Evolutionary conservation across 202 grass and related monocot genomes (phyloP).

Genomic region (Zoysia matrella): DNA sequence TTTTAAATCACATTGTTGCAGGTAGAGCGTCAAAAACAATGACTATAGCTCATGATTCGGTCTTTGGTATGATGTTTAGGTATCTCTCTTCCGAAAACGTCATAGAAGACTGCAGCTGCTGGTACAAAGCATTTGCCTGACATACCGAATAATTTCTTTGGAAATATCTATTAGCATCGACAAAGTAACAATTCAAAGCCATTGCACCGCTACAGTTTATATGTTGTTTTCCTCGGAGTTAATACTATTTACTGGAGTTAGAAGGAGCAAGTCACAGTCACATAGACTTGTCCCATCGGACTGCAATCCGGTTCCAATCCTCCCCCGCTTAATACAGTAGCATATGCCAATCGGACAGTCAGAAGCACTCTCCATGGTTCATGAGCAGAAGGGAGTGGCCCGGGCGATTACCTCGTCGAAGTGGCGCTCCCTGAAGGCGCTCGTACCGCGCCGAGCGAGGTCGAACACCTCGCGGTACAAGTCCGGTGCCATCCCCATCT

Average conservation of each 20-base stretch:
- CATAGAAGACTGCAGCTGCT: not conserved
- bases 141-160: not conserved
- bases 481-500: conserved; percentile 63
- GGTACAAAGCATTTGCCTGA: not conserved
- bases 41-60: not conserved
- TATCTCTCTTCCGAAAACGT: conserved; percentile 1
- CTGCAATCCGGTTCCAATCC: not conserved
- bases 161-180: not conserved
- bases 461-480: conserved; percentile 68
- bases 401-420: conserved; percentile 80
- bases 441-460: conserved; percentile 61
- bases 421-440: conserved; percentile 56
- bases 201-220: not conserved
- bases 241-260: not conserved
- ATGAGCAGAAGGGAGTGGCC: not conserved
- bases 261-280: not conserved
- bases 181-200: not conserved
- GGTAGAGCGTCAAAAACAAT: not conserved
- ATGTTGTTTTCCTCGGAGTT: not conserved
- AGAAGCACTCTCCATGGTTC: not conserved
- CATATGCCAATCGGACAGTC: conserved; percentile 3
- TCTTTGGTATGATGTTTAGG: not conserved
- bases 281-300: not conserved
- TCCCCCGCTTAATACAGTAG: conserved; percentile 7
- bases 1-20: not conserved